Conservation (phyloP, 331 rosid genomes). For the Quercus lobata region DNA sequence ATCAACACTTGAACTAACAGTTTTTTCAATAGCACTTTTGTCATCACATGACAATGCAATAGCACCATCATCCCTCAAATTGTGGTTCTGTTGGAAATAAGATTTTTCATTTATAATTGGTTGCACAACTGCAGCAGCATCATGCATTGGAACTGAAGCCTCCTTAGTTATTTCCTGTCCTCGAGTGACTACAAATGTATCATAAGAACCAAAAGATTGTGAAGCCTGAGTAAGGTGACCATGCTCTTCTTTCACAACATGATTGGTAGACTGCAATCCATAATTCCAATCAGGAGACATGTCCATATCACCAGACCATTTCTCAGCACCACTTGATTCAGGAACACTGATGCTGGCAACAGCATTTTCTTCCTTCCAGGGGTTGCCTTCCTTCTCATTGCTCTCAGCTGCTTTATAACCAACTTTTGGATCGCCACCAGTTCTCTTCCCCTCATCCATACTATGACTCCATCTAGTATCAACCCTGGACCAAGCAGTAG, state of each 20-base stretch:
- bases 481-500: conserved; percentile 40
- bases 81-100: conserved; percentile 26
- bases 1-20: conserved; percentile 26
- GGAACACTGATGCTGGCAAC: conserved; percentile 31
- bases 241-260: conserved; percentile 45
- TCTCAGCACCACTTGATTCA: conserved; percentile 49
- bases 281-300: conserved; percentile 97
- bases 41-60: conserved; percentile 33
- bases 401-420: conserved; percentile 26
- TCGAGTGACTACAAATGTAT: conserved; percentile 32
- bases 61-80: conserved; percentile 25
- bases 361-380: conserved; percentile 45
- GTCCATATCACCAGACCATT: conserved; percentile 78
- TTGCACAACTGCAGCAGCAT: conserved; percentile 26
- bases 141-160: conserved; percentile 44
- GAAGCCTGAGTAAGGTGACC: conserved; percentile 36
- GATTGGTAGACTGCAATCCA: conserved; percentile 42
- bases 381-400: conserved; percentile 52
- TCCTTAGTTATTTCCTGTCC: conserved; percentile 41
- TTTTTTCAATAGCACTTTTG: conserved; percentile 29
- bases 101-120: conserved; percentile 36
- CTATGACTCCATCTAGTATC: conserved; percentile 48
- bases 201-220: conserved; percentile 23
- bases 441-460: conserved; percentile 40
- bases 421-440: conserved; percentile 29